Evolutionary conservation across 768 basidiomycete genomes (phyloP).

Genomic region (Pulveroboletus sp.): DNA sequence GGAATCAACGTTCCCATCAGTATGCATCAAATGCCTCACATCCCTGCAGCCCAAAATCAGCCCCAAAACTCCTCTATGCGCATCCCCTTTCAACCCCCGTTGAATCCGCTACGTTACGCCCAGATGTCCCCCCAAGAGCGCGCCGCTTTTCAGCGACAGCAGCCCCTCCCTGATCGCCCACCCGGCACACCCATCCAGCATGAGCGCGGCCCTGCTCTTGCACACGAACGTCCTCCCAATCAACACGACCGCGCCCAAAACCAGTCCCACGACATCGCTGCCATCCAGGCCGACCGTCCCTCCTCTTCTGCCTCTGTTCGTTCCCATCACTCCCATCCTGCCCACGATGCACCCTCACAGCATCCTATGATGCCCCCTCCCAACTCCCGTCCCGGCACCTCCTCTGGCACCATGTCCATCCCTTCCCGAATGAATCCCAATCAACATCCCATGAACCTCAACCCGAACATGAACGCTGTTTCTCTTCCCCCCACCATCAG

Average conservation of each 20-base stretch:
- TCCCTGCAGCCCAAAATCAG: constrained; percentile 16
- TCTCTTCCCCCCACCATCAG: constrained; percentile 13
- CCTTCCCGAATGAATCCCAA: constrained; percentile 23
- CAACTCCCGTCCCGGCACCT: constrained; percentile 25
- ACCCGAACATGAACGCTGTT: constrained; percentile 15
- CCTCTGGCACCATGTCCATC: constrained; percentile 12
- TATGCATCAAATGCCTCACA: constrained; percentile 23
- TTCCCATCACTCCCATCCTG: constrained; percentile 25
- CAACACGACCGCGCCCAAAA: constrained; percentile 22
- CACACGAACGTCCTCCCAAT: constrained; percentile 23
- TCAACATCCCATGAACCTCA: constrained; percentile 21
- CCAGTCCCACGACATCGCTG: constrained; percentile 21
- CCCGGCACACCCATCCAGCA: constrained; percentile 18
- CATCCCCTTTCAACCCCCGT: constrained; percentile 10
- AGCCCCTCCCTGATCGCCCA: constrained; percentile 17
- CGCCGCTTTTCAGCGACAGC: constrained; percentile 27
- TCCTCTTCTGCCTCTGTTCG: constrained; percentile 26
- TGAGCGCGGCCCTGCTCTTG: constrained; percentile 19
- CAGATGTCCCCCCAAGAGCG: constrained; percentile 30
- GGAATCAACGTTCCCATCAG: constrained; percentile 1
- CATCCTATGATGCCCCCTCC: constrained; percentile 23
- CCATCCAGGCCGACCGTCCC: constrained; percentile 21
- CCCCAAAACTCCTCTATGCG: constrained; percentile 23
- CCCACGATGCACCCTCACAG: constrained; percentile 10
- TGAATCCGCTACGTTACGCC: constrained; percentile 22